phyloP scores from a whole-genome alignment of 202 grass and related monocot genomes.

The Schoenoplectus triqueter region DNA sequence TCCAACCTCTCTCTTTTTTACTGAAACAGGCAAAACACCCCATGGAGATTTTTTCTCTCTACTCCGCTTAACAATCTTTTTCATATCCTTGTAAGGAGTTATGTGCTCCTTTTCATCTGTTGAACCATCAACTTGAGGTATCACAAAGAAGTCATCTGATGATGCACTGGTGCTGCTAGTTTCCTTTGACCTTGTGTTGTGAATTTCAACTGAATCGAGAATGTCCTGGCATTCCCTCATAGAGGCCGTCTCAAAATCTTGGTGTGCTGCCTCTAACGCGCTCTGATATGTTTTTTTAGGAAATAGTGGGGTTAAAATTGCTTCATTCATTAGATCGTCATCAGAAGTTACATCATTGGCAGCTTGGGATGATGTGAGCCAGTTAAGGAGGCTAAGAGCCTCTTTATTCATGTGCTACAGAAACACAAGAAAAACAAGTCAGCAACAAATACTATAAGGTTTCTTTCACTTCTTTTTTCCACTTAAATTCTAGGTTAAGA shows the following conservation, averaged over 20 bases:
- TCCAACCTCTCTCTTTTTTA: conserved; percentile 52
- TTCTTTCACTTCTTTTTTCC: conserved; percentile 5
- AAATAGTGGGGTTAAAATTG: conserved; percentile 79
- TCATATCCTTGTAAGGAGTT: conserved; percentile 45
- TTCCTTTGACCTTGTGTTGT: conserved; percentile 25
- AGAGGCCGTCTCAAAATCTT: conserved; percentile 84
- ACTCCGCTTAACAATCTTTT: conserved; percentile 46
- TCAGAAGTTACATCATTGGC: conserved; percentile 73
- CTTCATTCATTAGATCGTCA: conserved; percentile 80
- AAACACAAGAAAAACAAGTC: conserved; percentile 42
- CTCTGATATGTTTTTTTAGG: conserved; percentile 65
- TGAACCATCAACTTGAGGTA: conserved; percentile 86
- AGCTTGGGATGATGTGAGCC: conserved; percentile 88
- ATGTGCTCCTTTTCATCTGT: conserved; percentile 59
- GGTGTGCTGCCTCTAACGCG: conserved; percentile 74
- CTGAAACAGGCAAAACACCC: conserved; percentile 76
- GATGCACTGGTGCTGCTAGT: conserved; percentile 44
- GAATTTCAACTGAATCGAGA: conserved; percentile 78
- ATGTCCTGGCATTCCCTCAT: conserved; percentile 95
- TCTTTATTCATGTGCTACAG: conserved; percentile 71
- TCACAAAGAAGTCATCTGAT: conserved; percentile 43
- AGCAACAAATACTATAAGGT: conserved; percentile 27
- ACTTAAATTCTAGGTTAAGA: background rate
- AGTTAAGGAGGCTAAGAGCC: conserved; percentile 83
- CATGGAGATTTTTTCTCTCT: conserved; percentile 57